Conservation (phyloP, 1,284 basidiomycete species). For the Kwoniella shivajii region DNA sequence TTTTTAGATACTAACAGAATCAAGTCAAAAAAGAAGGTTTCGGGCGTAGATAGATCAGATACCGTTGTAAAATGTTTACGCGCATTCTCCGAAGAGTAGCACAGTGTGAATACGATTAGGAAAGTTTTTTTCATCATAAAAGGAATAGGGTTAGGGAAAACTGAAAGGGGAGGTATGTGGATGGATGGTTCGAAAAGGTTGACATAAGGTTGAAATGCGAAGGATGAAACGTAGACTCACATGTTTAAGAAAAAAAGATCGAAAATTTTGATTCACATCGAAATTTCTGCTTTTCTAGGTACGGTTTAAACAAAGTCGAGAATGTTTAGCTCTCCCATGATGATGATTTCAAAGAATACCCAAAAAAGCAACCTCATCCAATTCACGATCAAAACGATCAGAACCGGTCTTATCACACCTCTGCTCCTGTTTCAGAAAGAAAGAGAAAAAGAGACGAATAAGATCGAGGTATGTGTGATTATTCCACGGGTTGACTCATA, state of each 20-base stretch:
- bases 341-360: not conserved
- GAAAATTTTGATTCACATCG: not conserved
- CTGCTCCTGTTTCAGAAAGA: conserved; percentile 1
- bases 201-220: not conserved
- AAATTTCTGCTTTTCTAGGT: conserved; percentile 10
- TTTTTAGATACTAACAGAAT: not conserved
- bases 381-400: conserved; percentile 14
- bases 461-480: conserved; percentile 29
- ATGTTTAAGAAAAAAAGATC: conserved; percentile 1
- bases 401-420: conserved; percentile 4
- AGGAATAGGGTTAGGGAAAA: conserved; percentile 8
- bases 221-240: conserved; percentile 20
- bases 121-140: conserved; percentile 48
- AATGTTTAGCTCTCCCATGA: no score
- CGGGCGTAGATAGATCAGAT: conserved; percentile 42
- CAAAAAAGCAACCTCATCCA: conserved; percentile 12
- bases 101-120: conserved; percentile 57
- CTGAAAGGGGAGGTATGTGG: not conserved
- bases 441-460: conserved; percentile 1
- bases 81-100: conserved; percentile 47
- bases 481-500: conserved; percentile 56
- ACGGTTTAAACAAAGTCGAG: no score
- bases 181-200: not conserved
- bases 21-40: conserved; percentile 13
- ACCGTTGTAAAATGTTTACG: conserved; percentile 52